Evolutionary conservation across 2,329 filamentous ascomycete species (phyloP).

Genomic region (Thielaviopsis populi): DNA sequence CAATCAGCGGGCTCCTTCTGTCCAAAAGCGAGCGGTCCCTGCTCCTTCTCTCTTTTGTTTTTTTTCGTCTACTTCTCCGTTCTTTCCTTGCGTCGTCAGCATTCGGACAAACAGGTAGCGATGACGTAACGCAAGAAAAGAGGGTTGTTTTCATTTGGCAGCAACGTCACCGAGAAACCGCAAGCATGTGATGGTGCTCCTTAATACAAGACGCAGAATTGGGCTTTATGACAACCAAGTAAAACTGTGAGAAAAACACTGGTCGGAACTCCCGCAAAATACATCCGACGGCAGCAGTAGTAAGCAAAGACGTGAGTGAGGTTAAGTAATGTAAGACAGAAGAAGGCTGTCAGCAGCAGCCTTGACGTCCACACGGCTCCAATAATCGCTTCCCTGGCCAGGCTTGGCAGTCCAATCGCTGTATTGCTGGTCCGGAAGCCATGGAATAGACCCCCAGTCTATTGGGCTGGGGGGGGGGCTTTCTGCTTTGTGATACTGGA

Average conservation of each 20-base stretch:
- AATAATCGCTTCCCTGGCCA: neutral
- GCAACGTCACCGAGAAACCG: too few species aligned
- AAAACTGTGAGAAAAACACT: neutral
- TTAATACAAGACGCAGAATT: too few species aligned
- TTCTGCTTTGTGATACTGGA: too few species aligned
- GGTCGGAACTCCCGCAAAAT: neutral
- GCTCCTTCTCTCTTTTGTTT: neutral
- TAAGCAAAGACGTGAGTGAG: neutral
- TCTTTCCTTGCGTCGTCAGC: conserved; percentile 2
- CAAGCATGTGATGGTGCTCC: neutral
- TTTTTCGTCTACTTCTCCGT: neutral
- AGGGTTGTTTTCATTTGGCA: too few species aligned
- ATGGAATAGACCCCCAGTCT: too few species aligned
- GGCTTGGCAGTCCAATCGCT: neutral
- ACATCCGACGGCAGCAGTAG: neutral
- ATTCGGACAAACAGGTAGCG: neutral
- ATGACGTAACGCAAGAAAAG: too few species aligned
- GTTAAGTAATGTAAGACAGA: neutral
- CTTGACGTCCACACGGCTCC: neutral
- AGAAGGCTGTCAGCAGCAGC: neutral
- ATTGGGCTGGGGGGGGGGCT: too few species aligned
- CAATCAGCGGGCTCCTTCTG: too few species aligned
- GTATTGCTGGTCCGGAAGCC: neutral
- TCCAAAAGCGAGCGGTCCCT: too few species aligned
- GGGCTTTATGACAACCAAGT: neutral